Conservation (phyloP, 1,284 basidiomycete species). For the Earliella scabrosa region DNA sequence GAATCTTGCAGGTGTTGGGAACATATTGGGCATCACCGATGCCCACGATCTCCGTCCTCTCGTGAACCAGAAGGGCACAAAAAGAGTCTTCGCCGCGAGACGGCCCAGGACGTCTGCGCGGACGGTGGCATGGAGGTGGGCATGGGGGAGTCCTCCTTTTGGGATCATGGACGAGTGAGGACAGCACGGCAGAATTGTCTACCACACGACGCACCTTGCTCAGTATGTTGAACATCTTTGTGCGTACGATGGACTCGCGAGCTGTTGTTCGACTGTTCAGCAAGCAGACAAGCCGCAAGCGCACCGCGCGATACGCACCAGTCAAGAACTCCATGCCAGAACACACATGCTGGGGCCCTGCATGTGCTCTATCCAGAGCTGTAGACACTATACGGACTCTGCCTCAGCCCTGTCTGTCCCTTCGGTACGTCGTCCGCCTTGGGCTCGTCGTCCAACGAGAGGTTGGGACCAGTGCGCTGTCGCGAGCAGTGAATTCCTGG, state of each 20-base stretch:
- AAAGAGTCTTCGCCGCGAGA: constrained; percentile 50
- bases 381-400: constrained; percentile 56
- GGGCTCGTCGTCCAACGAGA: constrained; percentile 46
- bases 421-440: constrained; percentile 58
- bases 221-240: constrained; percentile 61
- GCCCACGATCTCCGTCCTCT: constrained; percentile 38
- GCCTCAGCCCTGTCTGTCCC: constrained; percentile 57
- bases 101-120: constrained; percentile 53
- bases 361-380: constrained; percentile 29
- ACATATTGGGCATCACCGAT: constrained; percentile 51
- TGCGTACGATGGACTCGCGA: constrained; percentile 58
- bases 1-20: constrained; percentile 50
- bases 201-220: constrained; percentile 48
- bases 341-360: constrained; percentile 50
- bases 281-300: neutral
- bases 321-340: constrained; percentile 81
- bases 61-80: constrained; percentile 43
- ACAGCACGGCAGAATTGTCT: neutral
- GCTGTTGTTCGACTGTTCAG: constrained; percentile 31
- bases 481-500: constrained; percentile 51
- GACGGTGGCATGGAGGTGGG: constrained; percentile 73
- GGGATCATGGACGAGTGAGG: constrained; percentile 59
- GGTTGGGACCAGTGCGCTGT: constrained; percentile 39
- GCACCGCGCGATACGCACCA: constrained; percentile 43
- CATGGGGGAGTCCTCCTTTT: constrained; percentile 74